A percentile compares a stretch with the other conserved stretches of the same genome.
Conservation (phyloP, 108 stramenopile species). For the Parietichytrium sp. region DNA sequence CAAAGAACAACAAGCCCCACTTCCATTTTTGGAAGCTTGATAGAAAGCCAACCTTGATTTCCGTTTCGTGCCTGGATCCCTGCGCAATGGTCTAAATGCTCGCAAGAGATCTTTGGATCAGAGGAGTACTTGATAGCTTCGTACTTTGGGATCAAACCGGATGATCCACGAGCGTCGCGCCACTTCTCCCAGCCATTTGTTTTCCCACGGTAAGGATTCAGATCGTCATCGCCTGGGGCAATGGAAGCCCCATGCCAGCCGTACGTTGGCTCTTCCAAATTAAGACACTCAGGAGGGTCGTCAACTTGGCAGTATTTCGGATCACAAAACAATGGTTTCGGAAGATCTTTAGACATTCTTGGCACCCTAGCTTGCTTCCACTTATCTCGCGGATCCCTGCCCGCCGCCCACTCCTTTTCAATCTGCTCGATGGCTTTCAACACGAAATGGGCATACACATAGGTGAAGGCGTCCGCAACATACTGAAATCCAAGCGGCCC, state of each 20-base stretch:
- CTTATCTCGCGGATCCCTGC: constrained; percentile 52
- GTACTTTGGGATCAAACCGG: constrained; percentile 55
- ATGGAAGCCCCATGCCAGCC: constrained; percentile 37
- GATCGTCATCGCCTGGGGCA: background rate
- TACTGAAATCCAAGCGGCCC: constrained; percentile 63
- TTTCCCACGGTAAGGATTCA: constrained; percentile 42
- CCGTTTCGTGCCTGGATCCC: constrained; percentile 46
- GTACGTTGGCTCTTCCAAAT: constrained; percentile 59
- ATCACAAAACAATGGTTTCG: constrained; percentile 50
- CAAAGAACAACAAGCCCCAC: constrained; percentile 54
- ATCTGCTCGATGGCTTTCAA: constrained; percentile 57
- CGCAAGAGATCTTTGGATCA: constrained; percentile 53
- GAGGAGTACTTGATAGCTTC: constrained; percentile 52
- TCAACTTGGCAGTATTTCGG: constrained; percentile 52
- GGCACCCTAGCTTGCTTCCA: constrained; percentile 54
- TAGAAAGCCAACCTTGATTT: constrained; percentile 43
- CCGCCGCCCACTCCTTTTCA: constrained; percentile 51
- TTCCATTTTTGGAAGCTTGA: constrained; percentile 55
- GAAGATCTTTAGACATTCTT: constrained; percentile 45
- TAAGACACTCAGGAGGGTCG: constrained; percentile 56
- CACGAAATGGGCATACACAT: constrained; percentile 52
- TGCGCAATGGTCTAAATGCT: constrained; percentile 56
- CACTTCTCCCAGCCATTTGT: constrained; percentile 49
- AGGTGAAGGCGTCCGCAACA: constrained; percentile 60
- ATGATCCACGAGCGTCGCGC: constrained; percentile 50